Evolutionary conservation across 768 basidiomycete genomes (phyloP), one percentile per base, ranked within the genome.

Genomic region (Mycena rosella): DNA sequence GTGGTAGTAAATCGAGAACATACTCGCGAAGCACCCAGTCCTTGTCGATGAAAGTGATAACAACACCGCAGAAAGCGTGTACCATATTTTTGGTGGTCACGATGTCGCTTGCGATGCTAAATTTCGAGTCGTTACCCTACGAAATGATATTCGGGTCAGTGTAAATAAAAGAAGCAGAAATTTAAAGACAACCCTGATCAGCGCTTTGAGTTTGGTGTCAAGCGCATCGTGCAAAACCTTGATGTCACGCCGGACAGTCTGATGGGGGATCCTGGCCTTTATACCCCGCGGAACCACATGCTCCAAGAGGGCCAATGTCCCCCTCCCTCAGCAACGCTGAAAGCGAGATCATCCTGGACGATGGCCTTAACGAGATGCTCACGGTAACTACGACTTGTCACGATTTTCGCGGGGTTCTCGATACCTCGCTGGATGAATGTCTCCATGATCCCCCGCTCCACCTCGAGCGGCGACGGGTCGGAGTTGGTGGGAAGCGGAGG

Each of bases 301-400:
- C 32, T 34, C 6, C 5, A 34, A 34, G 6, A 34, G 32, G 5
- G 6, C 11, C 32, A 34, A 11, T 6, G 32, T 6, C 32, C 49
- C 30, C 49, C 49, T 27, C 20, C 20, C 49, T 51, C 26, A 10
- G 49, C 49, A 18, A 51, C 15, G 14, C 49, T 51, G 18, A 51
- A 51, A n/a, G 49, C 10, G 9, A 29, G 49, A 29, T 51, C 49
- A 17, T 51, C 49, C 49, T 51, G 10, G 27, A 51, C 49, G 49
- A 51, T 51, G 49, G 49, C 49, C 49, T 51, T 27, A 24, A 51
- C 49, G 3, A 51, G 49, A 62, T 34, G 48, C 34, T 22, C 38
- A 14, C 47, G 60, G 24, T 27, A 34, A 11, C 32, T 34, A 11
- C 32, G 5, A 11, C 11, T 34, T 11, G 11, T 34, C 32, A 34